phyloP scores from a whole-genome alignment of 352 stramenopile species.

The Phytophthora idaei region DNA sequence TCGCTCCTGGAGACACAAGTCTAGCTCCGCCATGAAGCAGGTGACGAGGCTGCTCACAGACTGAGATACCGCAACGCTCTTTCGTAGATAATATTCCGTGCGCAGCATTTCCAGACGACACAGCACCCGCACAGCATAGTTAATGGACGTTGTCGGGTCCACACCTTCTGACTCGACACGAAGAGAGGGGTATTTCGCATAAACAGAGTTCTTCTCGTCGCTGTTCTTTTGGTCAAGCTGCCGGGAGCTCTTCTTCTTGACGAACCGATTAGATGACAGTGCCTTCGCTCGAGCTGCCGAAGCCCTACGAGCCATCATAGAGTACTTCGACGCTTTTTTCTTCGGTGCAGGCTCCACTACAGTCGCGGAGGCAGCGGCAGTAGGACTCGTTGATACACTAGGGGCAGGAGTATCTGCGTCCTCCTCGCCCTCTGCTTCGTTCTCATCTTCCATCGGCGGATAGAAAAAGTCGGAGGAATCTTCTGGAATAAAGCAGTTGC shows the following conservation, averaged over 20 bases:
- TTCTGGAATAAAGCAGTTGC: conserved; percentile 50
- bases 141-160: conserved; percentile 56
- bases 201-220: conserved; percentile 40
- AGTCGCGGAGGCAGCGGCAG: conserved; percentile 18
- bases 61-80: conserved; percentile 85
- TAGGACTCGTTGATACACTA: conserved; percentile 21
- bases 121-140: conserved; percentile 63
- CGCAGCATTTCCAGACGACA: conserved; percentile 81
- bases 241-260: conserved; percentile 47
- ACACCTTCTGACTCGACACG: conserved; percentile 63
- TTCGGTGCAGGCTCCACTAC: conserved; percentile 23
- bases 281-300: conserved; percentile 62
- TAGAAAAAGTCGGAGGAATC: conserved; percentile 60
- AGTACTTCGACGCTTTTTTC: conserved; percentile 56
- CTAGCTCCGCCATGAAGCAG: conserved; percentile 79
- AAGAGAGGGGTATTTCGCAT: conserved; percentile 72
- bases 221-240: conserved; percentile 49
- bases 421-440: conserved; percentile 47
- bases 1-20: conserved; percentile 69
- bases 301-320: conserved; percentile 65
- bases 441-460: conserved; percentile 51
- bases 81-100: conserved; percentile 82
- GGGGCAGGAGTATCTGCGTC: conserved; percentile 28
- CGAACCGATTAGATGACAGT: conserved; percentile 47
- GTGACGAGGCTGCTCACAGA: conserved; percentile 82